phyloP scores from a whole-genome alignment of 306 rosid genomes.

The Gleditsia sinensis region DNA sequence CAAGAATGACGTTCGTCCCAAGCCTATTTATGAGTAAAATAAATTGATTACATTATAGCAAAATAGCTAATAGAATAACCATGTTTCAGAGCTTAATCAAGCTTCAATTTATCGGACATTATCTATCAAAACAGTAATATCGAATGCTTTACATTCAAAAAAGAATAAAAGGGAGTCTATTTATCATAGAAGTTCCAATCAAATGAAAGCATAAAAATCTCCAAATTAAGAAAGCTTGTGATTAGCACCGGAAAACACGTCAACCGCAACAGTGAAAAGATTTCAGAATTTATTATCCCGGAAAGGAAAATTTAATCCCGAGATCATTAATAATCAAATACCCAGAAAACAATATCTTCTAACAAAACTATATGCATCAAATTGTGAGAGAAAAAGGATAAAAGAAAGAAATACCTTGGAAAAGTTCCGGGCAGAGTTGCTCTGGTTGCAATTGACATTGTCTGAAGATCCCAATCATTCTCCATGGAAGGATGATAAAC shows the following conservation, averaged over 20 bases:
- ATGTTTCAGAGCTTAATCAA: constrained; percentile 30
- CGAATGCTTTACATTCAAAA: no score
- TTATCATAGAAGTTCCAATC: neutral
- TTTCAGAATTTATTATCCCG: no score
- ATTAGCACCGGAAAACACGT: no score
- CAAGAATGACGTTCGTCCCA: constrained; percentile 73
- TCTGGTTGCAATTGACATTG: constrained; percentile 70
- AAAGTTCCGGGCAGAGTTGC: constrained; percentile 65
- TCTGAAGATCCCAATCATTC: constrained; percentile 74
- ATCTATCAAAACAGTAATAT: no score
- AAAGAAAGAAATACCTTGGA: constrained; percentile 54
- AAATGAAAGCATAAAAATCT: neutral
- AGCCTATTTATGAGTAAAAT: constrained; percentile 54
- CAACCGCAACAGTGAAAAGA: no score
- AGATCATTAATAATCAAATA: neutral
- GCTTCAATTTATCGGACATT: neutral
- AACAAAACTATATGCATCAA: neutral
- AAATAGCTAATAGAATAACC: constrained; percentile 32
- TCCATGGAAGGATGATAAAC: constrained; percentile 82
- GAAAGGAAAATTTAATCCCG: no score
- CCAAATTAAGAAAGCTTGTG: constrained; percentile 19
- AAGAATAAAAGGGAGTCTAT: neutral
- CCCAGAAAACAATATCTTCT: no score
- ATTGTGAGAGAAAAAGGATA: neutral
- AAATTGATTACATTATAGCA: constrained; percentile 12